Conservation (phyloP, 2,329 filamentous ascomycete genomes). For the Ascocoryne sarcoides region DNA sequence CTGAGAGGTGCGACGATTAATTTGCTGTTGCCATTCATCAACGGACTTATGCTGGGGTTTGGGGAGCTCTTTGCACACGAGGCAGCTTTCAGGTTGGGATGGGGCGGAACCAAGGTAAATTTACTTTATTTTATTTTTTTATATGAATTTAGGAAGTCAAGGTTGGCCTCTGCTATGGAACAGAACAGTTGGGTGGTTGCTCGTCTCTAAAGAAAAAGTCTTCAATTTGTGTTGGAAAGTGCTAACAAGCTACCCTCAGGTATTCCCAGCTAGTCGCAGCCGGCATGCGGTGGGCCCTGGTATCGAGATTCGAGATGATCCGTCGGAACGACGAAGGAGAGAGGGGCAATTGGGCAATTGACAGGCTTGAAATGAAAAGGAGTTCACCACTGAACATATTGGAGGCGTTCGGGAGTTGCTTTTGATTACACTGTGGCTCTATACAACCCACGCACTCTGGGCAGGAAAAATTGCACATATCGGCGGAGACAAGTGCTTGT, state of each 20-base stretch:
- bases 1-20: conserved; percentile 90
- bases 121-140: neutral
- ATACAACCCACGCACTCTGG: no score
- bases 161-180: neutral
- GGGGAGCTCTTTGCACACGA: conserved; percentile 96
- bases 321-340: conserved; percentile 34
- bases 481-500: neutral
- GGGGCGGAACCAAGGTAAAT: conserved; percentile 85
- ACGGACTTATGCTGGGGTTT: conserved; percentile 96
- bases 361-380: conserved; percentile 39
- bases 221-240: no score
- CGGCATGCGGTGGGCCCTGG: conserved; percentile 65
- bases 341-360: conserved; percentile 49
- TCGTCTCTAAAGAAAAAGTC: no score
- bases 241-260: no score
- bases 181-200: no score
- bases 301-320: conserved; percentile 67
- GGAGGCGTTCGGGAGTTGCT: conserved; percentile 20
- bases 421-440: neutral
- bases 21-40: conserved; percentile 88
- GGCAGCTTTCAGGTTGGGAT: conserved; percentile 84
- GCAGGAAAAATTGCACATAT: neutral
- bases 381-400: conserved; percentile 9
- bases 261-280: conserved; percentile 23
- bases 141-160: neutral